Percentiles rank a stretch among this genome's conserved stretches.
phyloP scores from a whole-genome alignment of 2,329 filamentous ascomycete genomes.

The Fusarium subglutinans region DNA sequence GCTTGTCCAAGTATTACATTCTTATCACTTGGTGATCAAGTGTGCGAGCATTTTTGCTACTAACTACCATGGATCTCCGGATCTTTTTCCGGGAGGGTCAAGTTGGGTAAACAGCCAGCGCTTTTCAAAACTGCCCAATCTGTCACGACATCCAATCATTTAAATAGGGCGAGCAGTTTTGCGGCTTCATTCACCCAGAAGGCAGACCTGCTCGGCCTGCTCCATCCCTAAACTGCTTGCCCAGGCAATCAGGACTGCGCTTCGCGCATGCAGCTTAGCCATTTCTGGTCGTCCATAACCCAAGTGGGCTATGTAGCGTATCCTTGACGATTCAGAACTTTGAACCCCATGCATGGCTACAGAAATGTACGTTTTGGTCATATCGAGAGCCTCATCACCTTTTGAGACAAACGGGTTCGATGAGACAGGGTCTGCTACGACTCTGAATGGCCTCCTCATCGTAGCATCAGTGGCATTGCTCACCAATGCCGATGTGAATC shows the following conservation, averaged over 20 bases:
- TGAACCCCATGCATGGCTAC: slow-evolving; percentile 35
- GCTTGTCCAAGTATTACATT: slow-evolving; percentile 4
- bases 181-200: slow-evolving; percentile 28
- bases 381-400: slow-evolving; percentile 38
- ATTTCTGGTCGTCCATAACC: slow-evolving; percentile 29
- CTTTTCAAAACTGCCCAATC: slow-evolving; percentile 42
- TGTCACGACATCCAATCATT: slow-evolving; percentile 40
- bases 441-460: slow-evolving; percentile 34
- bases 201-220: slow-evolving; percentile 30
- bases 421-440: slow-evolving; percentile 15
- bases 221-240: slow-evolving; percentile 32
- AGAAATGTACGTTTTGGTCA: slow-evolving; percentile 23
- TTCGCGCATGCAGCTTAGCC: slow-evolving; percentile 33
- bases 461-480: slow-evolving; percentile 34
- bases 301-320: slow-evolving; percentile 30
- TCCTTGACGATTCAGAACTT: slow-evolving; percentile 30
- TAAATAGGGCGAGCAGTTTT: slow-evolving; percentile 36
- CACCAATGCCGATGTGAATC: slow-evolving; percentile 26
- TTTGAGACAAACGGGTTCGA: slow-evolving; percentile 29
- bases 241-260: slow-evolving; percentile 31
- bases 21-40: neutral
- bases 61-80: slow-evolving; percentile 26
- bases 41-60: slow-evolving; percentile 26
- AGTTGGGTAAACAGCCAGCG: slow-evolving; percentile 39
- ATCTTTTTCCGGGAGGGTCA: slow-evolving; percentile 38